Percentiles rank a stretch among this genome's conserved stretches.
Conservation (phyloP, 768 basidiomycete species). For the Russula earlei region DNA sequence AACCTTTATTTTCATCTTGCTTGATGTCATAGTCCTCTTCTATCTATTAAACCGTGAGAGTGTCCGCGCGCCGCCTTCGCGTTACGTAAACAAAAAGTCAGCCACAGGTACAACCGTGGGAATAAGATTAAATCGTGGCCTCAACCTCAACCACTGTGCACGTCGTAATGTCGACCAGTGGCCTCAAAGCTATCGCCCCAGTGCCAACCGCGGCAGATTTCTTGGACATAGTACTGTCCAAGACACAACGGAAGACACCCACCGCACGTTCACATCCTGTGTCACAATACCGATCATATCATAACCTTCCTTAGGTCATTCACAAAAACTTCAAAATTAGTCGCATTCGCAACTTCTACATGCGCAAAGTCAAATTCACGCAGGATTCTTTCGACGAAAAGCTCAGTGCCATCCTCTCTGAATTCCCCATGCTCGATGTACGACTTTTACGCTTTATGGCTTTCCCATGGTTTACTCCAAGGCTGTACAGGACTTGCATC, state of each 20-base stretch:
- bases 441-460: conserved; percentile 28
- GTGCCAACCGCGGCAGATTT: conserved; percentile 95
- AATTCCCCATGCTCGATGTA: conserved; percentile 97
- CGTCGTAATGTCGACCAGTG: conserved; percentile 61
- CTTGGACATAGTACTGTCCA: conserved; percentile 86
- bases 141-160: not conserved
- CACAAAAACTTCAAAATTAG: conserved; percentile 99
- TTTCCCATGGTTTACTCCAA: not conserved
- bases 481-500: conserved; percentile 71
- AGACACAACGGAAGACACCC: conserved; percentile 94
- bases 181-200: conserved; percentile 95
- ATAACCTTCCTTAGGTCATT: conserved; percentile 58
- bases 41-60: too few relatives aligned
- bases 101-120: too few relatives aligned
- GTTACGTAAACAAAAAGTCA: too few relatives aligned
- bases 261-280: conserved; percentile 42
- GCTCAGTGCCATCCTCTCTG: conserved; percentile 81
- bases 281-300: not conserved
- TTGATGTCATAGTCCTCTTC: too few relatives aligned
- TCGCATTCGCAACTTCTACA: conserved; percentile 94
- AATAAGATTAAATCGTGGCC: not conserved
- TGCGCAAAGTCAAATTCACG: conserved; percentile 99
- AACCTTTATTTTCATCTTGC: too few relatives aligned
- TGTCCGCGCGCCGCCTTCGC: too few relatives aligned
- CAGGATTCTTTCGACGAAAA: conserved; percentile 97